A percentile compares a stretch with the other conserved stretches of the same genome.
These are phyloP conservation scores for Fusarium tanahbumbuense DNA, from an alignment of 2,329 filamentous ascomycete species.

Conservation along the genomic window DNA sequence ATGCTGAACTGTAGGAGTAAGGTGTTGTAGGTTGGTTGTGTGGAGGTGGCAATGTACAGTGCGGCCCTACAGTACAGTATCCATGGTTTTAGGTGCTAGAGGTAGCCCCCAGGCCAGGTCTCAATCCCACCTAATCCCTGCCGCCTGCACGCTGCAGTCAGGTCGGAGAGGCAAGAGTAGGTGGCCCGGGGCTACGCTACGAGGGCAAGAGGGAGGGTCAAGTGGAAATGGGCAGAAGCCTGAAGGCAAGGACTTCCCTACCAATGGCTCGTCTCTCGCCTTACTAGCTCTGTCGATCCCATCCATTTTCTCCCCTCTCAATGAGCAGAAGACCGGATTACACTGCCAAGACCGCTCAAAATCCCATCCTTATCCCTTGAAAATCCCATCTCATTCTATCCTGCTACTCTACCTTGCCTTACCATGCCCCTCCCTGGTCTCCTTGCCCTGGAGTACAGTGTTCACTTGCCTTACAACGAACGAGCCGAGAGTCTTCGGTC, in stretches of 20 bases:
- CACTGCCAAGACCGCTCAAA: conserved; percentile 21
- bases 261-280: conserved; percentile 18
- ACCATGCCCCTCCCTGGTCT: conserved; percentile 3
- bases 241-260: conserved; percentile 19
- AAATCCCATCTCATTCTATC: conserved; percentile 21
- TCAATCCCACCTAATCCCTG: neutral
- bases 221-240: conserved; percentile 18
- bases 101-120: neutral
- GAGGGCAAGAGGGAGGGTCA: conserved; percentile 22
- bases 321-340: conserved; percentile 16
- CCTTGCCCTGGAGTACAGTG: conserved; percentile 6
- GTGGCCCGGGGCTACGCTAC: neutral
- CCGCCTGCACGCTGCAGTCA: neutral
- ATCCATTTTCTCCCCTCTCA: conserved; percentile 17
- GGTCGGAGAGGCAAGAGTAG: neutral
- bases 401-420: neutral
- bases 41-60: conserved; percentile 48
- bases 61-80: conserved; percentile 15
- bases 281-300: conserved; percentile 34
- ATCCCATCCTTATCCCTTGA: conserved; percentile 32
- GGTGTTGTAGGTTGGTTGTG: conserved; percentile 24
- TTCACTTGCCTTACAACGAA: conserved; percentile 2
- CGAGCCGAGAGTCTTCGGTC: neutral
- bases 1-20: conserved; percentile 2
- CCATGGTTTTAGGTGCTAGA: neutral